A percentile compares a stretch with the other conserved stretches of the same genome.
These are phyloP conservation scores for Cordyceps cateniannulata DNA, from an alignment of 2,329 filamentous ascomycete genomes.

Conservation along the genomic window DNA sequence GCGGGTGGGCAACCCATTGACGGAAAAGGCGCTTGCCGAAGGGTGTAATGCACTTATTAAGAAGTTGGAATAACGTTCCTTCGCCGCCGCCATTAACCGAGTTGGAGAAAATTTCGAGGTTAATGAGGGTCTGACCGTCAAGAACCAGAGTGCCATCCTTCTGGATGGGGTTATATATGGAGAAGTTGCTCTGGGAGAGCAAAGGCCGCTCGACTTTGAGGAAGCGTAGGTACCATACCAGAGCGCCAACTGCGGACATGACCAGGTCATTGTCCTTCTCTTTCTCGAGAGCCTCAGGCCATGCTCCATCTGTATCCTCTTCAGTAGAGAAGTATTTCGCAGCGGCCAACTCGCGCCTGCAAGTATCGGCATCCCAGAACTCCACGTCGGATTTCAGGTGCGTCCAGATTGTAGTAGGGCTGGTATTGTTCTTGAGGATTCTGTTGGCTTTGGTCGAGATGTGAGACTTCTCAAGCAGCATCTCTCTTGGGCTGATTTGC, in stretches of 20 bases:
- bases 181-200: constrained; percentile 84
- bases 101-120: constrained; percentile 95
- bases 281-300: constrained; percentile 70
- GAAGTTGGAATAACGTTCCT: constrained; percentile 81
- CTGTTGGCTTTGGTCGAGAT: constrained; percentile 84
- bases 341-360: constrained; percentile 72
- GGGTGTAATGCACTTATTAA: constrained; percentile 92
- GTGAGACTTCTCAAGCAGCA: constrained; percentile 80
- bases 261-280: constrained; percentile 70
- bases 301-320: constrained; percentile 51
- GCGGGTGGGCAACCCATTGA: constrained; percentile 94
- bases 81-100: constrained; percentile 78
- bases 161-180: constrained; percentile 83
- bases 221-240: constrained; percentile 78
- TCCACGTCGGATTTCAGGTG: constrained; percentile 79
- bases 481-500: constrained; percentile 80
- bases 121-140: constrained; percentile 93
- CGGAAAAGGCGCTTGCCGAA: constrained; percentile 95
- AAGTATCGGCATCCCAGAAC: constrained; percentile 83
- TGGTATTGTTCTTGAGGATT: constrained; percentile 93
- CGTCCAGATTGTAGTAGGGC: constrained; percentile 92
- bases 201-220: constrained; percentile 86
- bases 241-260: constrained; percentile 86
- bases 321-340: constrained; percentile 69
- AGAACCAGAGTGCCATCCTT: constrained; percentile 87